Evolutionary conservation across 1,139 yeast genomes (phyloP).

Genomic region (Geotrichum reessii): DNA sequence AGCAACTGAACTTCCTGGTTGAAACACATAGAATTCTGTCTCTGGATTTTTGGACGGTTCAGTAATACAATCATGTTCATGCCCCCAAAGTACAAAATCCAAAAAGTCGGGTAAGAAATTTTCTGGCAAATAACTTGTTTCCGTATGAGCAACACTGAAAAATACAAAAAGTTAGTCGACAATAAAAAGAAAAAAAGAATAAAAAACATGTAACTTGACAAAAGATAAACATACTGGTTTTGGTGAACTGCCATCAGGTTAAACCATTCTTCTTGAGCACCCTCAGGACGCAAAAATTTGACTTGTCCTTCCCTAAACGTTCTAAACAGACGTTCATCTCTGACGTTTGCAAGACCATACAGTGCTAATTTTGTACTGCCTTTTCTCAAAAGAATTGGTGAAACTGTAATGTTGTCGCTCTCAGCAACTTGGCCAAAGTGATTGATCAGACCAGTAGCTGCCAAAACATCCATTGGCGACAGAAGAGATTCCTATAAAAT

Average conservation of each 20-base stretch:
- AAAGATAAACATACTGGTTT: slow-evolving; percentile 42
- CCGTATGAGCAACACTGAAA: slow-evolving; percentile 61
- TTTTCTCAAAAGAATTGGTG: slow-evolving; percentile 78
- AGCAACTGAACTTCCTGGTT: slow-evolving; percentile 93
- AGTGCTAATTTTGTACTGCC: slow-evolving; percentile 78
- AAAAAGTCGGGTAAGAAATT: slow-evolving; percentile 72
- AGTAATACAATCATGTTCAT: slow-evolving; percentile 91
- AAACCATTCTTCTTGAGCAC: slow-evolving; percentile 59
- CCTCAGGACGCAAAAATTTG: slow-evolving; percentile 65
- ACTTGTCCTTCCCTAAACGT: slow-evolving; percentile 79
- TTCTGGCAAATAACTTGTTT: slow-evolving; percentile 80
- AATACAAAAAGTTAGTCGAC: not conserved
- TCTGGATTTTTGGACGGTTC: slow-evolving; percentile 60
- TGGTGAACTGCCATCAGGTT: slow-evolving; percentile 89
- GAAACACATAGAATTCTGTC: slow-evolving; percentile 71
- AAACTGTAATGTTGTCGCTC: slow-evolving; percentile 64
- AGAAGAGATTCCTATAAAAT: slow-evolving; percentile 42
- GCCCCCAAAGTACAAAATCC: slow-evolving; percentile 92
- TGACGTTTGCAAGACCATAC: slow-evolving; percentile 80
- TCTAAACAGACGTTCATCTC: slow-evolving; percentile 82
- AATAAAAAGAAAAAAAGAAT: slow-evolving; percentile 22
- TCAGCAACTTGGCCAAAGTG: slow-evolving; percentile 83
- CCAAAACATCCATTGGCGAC: slow-evolving; percentile 82
- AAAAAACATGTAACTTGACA: not conserved
- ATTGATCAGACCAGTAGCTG: slow-evolving; percentile 77